phyloP scores from a whole-genome alignment of 2,329 filamentous ascomycete genomes.

The Pestalotiopsis sp. region DNA sequence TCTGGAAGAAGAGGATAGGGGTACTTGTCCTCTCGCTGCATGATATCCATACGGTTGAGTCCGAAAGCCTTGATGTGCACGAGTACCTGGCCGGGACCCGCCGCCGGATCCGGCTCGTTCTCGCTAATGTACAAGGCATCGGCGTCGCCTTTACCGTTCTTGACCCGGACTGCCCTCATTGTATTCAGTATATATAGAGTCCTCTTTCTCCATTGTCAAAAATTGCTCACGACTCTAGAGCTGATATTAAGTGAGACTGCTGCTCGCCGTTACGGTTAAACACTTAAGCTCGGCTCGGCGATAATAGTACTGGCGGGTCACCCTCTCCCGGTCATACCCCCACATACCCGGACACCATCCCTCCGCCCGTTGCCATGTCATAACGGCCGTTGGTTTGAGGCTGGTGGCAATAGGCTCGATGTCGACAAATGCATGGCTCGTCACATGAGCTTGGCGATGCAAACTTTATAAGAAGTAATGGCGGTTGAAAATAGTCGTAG shows the following conservation, averaged over 20 bases:
- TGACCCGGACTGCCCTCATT: conserved; percentile 2
- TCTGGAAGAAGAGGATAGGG: not conserved
- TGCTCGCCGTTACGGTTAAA: no score
- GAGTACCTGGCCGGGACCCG: not conserved
- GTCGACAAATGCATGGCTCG: not conserved
- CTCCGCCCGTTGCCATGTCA: not conserved
- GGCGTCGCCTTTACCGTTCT: not conserved
- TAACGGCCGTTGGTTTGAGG: not conserved
- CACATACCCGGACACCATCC: not conserved
- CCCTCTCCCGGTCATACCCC: not conserved
- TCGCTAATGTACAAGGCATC: conserved; percentile 4
- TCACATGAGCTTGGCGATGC: not conserved
- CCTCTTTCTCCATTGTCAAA: not conserved
- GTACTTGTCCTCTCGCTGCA: conserved; percentile 7
- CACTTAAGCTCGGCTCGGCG: not conserved
- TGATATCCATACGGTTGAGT: conserved; percentile 5
- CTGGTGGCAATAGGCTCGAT: not conserved
- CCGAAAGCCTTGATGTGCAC: conserved; percentile 3
- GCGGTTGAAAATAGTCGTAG: not conserved
- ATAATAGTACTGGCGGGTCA: not conserved
- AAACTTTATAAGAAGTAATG: not conserved
- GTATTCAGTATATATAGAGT: not conserved
- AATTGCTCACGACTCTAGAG: not conserved
- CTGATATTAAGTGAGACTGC: not conserved
- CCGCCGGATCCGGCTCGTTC: not conserved